Evolutionary conservation across 108 stramenopile genomes (phyloP).

Genomic region (Pseudonitzschia delicatissima): DNA sequence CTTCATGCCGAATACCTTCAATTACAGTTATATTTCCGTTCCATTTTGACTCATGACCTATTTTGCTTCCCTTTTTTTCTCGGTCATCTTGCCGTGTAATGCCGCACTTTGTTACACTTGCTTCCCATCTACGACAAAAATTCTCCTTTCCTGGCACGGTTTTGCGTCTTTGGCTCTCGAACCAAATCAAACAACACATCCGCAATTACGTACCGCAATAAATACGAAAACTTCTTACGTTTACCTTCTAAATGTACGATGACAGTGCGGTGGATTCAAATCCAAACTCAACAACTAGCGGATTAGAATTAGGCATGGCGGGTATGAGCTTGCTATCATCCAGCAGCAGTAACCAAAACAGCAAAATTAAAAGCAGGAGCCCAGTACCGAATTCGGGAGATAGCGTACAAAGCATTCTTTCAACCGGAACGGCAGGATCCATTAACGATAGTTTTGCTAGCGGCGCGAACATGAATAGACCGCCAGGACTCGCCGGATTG

Average conservation of each 20-base stretch:
- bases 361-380: slow-evolving; percentile 2
- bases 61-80: slow-evolving; percentile 5
- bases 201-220: neutral
- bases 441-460: neutral
- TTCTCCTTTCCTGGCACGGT: too few relatives aligned
- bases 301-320: slow-evolving; percentile 34
- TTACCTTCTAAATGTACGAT: neutral
- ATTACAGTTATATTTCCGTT: slow-evolving; percentile 2
- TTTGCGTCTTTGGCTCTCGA: too few relatives aligned
- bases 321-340: slow-evolving; percentile 37
- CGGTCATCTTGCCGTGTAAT: neutral
- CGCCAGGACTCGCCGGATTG: slow-evolving; percentile 29
- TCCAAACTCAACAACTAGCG: neutral
- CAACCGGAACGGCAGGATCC: slow-evolving; percentile 10
- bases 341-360: neutral
- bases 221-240: neutral
- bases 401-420: slow-evolving; percentile 26
- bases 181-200: too few relatives aligned
- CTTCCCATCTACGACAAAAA: neutral
- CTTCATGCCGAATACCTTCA: neutral
- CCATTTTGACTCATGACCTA: neutral
- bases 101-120: neutral
- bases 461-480: slow-evolving; percentile 17
- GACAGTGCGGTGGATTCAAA: neutral
- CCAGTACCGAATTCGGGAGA: slow-evolving; percentile 23